Base-by-base conservation (phyloP, 768 basidiomycete species). In the Lactifluus pinguis region DNA sequence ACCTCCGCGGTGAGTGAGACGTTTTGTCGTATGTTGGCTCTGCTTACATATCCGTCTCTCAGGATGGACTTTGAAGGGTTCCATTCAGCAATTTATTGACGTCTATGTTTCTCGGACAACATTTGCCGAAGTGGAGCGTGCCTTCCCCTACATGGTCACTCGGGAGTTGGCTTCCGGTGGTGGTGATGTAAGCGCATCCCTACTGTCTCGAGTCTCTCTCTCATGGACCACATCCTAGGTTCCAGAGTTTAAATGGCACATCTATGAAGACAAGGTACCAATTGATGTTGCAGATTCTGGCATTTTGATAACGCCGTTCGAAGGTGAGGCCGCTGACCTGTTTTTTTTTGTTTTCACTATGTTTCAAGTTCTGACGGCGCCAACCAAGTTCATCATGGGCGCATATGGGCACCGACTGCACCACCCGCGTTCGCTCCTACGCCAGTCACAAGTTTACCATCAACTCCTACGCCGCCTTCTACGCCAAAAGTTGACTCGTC, bases 61-160 rank as follows among this genome's bases (percentile, higher is more conserved):
- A 89, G 89, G 79, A 54, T 92, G 90, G 90, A 92, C 90, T 2
- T 70, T 91, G 65, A 66, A 72, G 41, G 71, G 76, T 38, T 78
- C 80, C 19, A 86, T 92, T 48, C 89, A 92, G 70, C 63, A 76
- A 1, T 77, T 84, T 58, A 85, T 94, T 55, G 89, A 92, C 67
- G 73, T 94, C 45, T 92, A 92, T 69, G 73, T 83, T 45, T 86
- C 87, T 5, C 72, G 76, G 60, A 76, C 73, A 9, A 92, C 91
- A 0, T 89, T 83, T 66, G 66, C 68, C 9, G 86, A 85, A 65
- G 80, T 93, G 9, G 76, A 84, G 62, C 74, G 81, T 59, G 76
- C 87, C 4, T 93, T 92, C 73, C 92, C 92, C 13, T 95, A 94
- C 72, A 79, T 93, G 25, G 85, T 91, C 17, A 74, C 82, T 6